These are phyloP conservation scores for Suhomyces atakaporum DNA, from an alignment of 1,139 yeast genomes.

Conservation along the genomic window DNA sequence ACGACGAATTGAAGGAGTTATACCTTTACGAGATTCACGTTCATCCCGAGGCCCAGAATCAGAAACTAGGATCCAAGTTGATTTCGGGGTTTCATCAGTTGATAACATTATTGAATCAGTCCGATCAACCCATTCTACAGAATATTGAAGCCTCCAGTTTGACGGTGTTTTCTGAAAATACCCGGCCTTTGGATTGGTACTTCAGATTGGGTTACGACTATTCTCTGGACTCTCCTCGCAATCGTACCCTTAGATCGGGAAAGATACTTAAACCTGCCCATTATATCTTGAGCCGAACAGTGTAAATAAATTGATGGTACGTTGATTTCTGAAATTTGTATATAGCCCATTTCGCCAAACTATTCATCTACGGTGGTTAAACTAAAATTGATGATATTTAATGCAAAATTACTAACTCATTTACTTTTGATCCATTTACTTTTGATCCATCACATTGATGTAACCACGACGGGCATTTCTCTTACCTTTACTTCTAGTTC, in stretches of 20 bases:
- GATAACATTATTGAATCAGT: constrained; percentile 19
- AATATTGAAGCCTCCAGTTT: constrained; percentile 37
- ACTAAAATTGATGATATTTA: too few relatives aligned
- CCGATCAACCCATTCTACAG: constrained; percentile 6
- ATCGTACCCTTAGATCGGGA: constrained; percentile 40
- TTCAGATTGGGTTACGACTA: constrained; percentile 36
- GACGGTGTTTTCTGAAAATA: constrained; percentile 55
- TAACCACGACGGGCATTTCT: constrained; percentile 75
- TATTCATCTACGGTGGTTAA: too few relatives aligned
- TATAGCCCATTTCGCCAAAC: too few relatives aligned
- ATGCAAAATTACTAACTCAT: too few relatives aligned
- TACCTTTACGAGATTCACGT: constrained; percentile 61
- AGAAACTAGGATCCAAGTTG: constrained; percentile 36
- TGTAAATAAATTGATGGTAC: too few relatives aligned
- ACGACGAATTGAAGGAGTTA: constrained; percentile 35
- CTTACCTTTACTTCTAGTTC: constrained; percentile 53
- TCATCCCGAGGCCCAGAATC: constrained; percentile 27
- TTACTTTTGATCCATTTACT: too few relatives aligned
- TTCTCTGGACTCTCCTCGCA: constrained; percentile 47
- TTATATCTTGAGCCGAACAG: constrained; percentile 28
- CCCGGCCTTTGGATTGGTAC: constrained; percentile 47
- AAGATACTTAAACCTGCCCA: constrained; percentile 43
- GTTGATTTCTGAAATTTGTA: too few relatives aligned
- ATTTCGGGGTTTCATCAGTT: constrained; percentile 33
- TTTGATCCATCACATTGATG: constrained; percentile 70